Conservation (phyloP, 495 filamentous ascomycete species). For the Elaphomyces granulatus region DNA sequence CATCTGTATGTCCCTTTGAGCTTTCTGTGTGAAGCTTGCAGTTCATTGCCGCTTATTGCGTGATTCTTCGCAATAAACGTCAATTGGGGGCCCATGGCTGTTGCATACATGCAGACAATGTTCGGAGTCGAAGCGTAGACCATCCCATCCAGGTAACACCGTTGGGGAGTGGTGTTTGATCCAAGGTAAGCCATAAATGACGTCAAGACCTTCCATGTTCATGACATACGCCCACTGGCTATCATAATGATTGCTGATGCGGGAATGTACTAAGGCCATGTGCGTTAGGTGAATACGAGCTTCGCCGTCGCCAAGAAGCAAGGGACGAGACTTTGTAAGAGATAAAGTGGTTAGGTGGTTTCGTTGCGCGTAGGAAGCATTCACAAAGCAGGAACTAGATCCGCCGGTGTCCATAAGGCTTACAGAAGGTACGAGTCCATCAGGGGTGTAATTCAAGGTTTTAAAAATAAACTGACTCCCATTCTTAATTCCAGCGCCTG, state of each 20-base stretch:
- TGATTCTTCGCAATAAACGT: background rate
- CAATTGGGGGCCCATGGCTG: background rate
- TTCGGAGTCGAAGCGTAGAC: background rate
- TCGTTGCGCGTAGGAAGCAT: background rate
- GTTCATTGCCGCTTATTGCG: no score
- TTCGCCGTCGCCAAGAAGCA: background rate
- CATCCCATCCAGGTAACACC: background rate
- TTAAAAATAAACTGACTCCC: background rate
- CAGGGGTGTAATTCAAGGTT: background rate
- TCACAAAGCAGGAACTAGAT: background rate
- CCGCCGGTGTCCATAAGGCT: background rate
- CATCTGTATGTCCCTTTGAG: background rate
- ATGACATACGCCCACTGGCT: background rate
- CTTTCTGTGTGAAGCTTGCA: background rate
- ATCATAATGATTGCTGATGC: background rate
- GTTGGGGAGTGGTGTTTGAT: background rate
- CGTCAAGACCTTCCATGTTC: background rate
- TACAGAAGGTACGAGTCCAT: background rate
- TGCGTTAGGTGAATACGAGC: background rate
- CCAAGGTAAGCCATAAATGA: background rate
- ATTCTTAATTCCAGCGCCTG: background rate
- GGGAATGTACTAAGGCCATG: background rate
- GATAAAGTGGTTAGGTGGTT: background rate
- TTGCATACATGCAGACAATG: background rate
- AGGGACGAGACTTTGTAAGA: background rate